Base-by-base conservation (phyloP, 2,329 filamentous ascomycete species). In the Hypoxylon rubiginosum region DNA sequence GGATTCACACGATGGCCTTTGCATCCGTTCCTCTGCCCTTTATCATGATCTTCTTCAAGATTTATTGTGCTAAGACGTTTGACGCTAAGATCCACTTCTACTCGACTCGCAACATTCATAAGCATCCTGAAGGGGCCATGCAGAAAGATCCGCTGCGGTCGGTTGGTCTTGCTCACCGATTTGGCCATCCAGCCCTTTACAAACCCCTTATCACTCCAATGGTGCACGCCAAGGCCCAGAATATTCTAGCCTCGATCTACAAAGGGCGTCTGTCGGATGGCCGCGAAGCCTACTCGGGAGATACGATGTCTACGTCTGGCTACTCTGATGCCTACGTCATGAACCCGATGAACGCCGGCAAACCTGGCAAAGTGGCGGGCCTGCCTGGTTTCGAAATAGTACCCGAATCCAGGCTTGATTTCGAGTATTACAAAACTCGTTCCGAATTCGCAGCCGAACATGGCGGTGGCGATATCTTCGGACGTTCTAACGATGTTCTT, bases 131-230 rank as follows among this genome's bases (percentile, higher is more conserved):
- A 70, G 78, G 76, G 1, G 81, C 77, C 21, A 72, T 85, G 62
- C 78, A 82, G 32, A 88, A 88, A 77, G 83, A 87, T 58, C 80
- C 82, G 55, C 82, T 83, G 15, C 76, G 83, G 77, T 88, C 86
- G 76, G 94, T 91, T 78, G 91, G 87, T 73, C 86, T 94, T 59
- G 91, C 87, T 64, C 89, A 89, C 24, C 87, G 92, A 26, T 99
- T 97, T 76, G 94, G 94, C 1, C 93, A 99, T 77, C 96, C 95
- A 1, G 94, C 92, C 4, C 85, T 98, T 15, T 97, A 96, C 82
- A 92, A 92, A 78, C 91, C 92, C 3, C 85, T 98, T 19, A 94
- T 95, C 72, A 97, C 94, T 0, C 95, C 95, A 2, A 97, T 98
- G 94, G 95, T 98, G 3, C 91, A 97, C 73, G 91, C 93, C 58